Base-by-base conservation (phyloP, 2,329 filamentous ascomycete species). In the Parastagonospora avenae region DNA sequence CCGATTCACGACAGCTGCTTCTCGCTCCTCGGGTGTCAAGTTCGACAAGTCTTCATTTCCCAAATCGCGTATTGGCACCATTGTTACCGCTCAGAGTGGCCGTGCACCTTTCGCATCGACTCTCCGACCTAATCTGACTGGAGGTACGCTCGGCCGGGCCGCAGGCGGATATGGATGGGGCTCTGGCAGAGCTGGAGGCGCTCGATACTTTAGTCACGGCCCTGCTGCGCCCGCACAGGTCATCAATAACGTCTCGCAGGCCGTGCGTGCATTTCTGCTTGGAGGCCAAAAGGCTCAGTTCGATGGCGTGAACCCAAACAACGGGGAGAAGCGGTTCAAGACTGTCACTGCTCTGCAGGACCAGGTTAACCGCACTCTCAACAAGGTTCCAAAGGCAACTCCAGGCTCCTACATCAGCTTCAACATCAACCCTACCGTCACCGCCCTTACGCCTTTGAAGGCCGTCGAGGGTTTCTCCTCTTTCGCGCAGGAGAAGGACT, bases 211-310 rank as follows among this genome's bases (percentile, higher is more conserved):
- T 77, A 95, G 91, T 1, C 92, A 97, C 76, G 85, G 86, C 1
- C 91, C 93, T 1, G 88, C 90, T 8, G 85, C 88, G 7, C 92
- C 91, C 33, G 91, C 92, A 1, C 91, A 97, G 72, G 91, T 97
- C 40, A 85, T 97, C 44, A 89, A 94, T 73, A 96, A 96, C 74
- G 93, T 97, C n/a, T 96, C 91, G 10, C 87, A 92, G 63, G 94
- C 92, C 4, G 87, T 97, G 67, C 86, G 94, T 46, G 92, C 92
- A 10, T 97, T 99, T 76, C 88, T 91, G 76, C 81, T 96, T n/a
- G 92, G 90, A 0, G 94, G 94, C 0, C 86, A 96, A 67, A 94
- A 92, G 72, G 87, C 89, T 8, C 89, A 90, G 50, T 97, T 92
- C 64, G 90, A 96, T 70, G 93, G 93, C 10, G 73, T 88, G 37